Percentiles rank a stretch among this genome's conserved stretches.
Conservation (phyloP, 441 rosid species). For the Melastoma candidum region DNA sequence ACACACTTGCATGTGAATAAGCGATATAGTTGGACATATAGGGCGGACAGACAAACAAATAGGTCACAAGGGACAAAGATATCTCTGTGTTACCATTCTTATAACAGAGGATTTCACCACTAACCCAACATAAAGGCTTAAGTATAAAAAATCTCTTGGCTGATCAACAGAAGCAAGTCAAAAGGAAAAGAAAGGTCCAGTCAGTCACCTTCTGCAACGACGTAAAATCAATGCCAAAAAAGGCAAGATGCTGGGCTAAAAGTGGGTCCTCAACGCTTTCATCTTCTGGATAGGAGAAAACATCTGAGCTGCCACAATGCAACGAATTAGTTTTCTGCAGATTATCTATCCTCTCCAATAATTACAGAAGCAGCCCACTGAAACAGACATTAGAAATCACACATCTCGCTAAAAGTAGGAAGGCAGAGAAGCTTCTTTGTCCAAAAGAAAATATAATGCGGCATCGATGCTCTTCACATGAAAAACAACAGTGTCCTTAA, state of each 20-base stretch:
- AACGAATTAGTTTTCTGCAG: slow-evolving; percentile 2
- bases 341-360: not conserved
- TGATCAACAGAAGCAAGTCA: too few relatives aligned
- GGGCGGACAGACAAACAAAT: too few relatives aligned
- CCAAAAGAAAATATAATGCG: too few relatives aligned
- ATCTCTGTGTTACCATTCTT: too few relatives aligned
- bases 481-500: slow-evolving; percentile 1
- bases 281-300: slow-evolving; percentile 93
- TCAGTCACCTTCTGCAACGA: slow-evolving; percentile 77
- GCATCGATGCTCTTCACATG: not conserved
- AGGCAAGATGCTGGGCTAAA: slow-evolving; percentile 85
- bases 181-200: not conserved
- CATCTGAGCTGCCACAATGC: slow-evolving; percentile 84
- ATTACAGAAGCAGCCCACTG: too few relatives aligned
- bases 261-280: slow-evolving; percentile 83
- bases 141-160: not conserved
- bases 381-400: too few relatives aligned
- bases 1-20: too few relatives aligned
- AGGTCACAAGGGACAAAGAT: too few relatives aligned
- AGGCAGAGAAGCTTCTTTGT: too few relatives aligned
- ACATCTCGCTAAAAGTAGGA: too few relatives aligned
- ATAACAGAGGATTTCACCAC: not conserved
- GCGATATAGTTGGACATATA: too few relatives aligned
- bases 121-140: not conserved
- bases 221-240: slow-evolving; percentile 94